phyloP scores from a whole-genome alignment of 345 rosid species.

The Bretschneidera sinensis region DNA sequence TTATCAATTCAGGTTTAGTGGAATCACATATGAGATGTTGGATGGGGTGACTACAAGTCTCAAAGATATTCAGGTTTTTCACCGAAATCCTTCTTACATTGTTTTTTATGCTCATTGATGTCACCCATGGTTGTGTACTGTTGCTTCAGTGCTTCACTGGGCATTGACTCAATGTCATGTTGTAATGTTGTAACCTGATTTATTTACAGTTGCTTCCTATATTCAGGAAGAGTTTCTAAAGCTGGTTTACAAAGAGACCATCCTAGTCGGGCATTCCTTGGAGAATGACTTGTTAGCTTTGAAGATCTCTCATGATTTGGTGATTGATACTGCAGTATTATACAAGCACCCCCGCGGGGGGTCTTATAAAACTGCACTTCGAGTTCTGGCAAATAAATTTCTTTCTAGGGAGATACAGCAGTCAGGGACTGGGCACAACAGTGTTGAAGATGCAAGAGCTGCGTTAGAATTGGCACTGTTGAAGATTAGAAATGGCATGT shows the following conservation, averaged over 20 bases:
- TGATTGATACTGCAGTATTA: constrained; percentile 85
- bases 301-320: constrained; percentile 77
- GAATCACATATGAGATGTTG: constrained; percentile 82
- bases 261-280: constrained; percentile 94
- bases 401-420: constrained; percentile 81
- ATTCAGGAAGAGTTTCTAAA: constrained; percentile 73
- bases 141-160: not conserved
- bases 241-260: constrained; percentile 77
- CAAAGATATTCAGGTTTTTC: constrained; percentile 74
- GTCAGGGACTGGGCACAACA: constrained; percentile 81
- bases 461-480: constrained; percentile 82
- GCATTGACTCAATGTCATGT: not conserved
- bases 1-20: constrained; percentile 64
- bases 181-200: constrained; percentile 15
- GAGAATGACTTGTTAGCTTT: constrained; percentile 86
- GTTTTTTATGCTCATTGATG: constrained; percentile 1
- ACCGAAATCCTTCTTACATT: not conserved
- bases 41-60: constrained; percentile 71
- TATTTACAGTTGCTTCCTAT: constrained; percentile 28
- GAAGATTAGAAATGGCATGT: constrained; percentile 77
- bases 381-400: constrained; percentile 70
- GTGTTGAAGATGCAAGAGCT: constrained; percentile 88
- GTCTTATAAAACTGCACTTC: constrained; percentile 79
- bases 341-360: constrained; percentile 80
- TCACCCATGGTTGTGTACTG: not conserved